Evolutionary conservation across 495 filamentous ascomycete genomes (phyloP).

Genomic region (Rostrohypoxylon terebratum): DNA sequence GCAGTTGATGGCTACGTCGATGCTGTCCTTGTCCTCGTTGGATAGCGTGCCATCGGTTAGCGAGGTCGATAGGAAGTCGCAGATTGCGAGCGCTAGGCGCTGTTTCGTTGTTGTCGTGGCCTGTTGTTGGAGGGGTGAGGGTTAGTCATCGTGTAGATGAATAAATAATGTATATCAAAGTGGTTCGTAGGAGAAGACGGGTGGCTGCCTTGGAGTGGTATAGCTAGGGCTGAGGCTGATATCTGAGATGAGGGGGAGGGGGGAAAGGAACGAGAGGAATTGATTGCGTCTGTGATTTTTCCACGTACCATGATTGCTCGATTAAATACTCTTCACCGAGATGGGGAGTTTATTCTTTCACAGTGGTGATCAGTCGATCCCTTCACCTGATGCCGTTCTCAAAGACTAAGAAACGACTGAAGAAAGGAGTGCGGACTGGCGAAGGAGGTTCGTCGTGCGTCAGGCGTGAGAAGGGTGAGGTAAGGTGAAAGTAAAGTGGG

Average conservation of each 20-base stretch:
- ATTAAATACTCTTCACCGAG: background rate
- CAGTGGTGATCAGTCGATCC: background rate
- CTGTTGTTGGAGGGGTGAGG: constrained; percentile 36
- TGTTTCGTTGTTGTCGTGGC: constrained; percentile 84
- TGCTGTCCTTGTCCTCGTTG: constrained; percentile 86
- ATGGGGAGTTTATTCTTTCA: background rate
- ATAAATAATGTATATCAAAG: background rate
- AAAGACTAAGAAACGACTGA: background rate
- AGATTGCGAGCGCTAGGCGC: constrained; percentile 94
- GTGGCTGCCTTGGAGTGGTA: background rate
- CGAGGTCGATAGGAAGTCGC: constrained; percentile 90
- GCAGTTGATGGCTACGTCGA: constrained; percentile 92
- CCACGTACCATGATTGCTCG: constrained; percentile 20
- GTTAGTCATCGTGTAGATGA: constrained; percentile 6
- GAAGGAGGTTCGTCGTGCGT: background rate
- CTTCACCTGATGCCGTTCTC: background rate
- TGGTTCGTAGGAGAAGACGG: background rate
- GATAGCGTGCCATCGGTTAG: constrained; percentile 88
- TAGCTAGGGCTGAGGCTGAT: background rate
- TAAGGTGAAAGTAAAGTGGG: background rate
- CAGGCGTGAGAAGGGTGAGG: background rate
- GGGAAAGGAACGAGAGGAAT: constrained; percentile 14
- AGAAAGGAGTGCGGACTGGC: background rate
- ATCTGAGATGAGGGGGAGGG: constrained; percentile 17
- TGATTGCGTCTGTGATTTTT: too few species aligned